Evolutionary conservation across 2,329 filamentous ascomycete genomes (phyloP).

Genomic region (Verticillium nubilum): DNA sequence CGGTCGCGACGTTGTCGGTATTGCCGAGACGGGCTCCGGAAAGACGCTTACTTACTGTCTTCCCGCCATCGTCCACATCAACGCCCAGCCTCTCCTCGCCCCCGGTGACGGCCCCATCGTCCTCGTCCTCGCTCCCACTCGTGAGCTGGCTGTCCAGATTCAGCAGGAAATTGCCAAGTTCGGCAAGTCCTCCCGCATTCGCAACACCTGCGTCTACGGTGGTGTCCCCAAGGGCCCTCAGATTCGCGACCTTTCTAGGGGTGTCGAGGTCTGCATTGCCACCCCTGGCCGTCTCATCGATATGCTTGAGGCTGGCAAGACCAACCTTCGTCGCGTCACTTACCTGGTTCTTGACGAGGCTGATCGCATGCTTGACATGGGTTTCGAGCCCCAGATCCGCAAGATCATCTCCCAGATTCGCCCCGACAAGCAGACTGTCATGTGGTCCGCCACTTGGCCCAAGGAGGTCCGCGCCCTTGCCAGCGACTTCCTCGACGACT

Average conservation of each 20-base stretch:
- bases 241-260: slow-evolving; percentile 88
- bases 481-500: slow-evolving; percentile 85
- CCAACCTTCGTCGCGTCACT: slow-evolving; percentile 94
- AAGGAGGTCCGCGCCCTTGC: slow-evolving; percentile 95
- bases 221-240: slow-evolving; percentile 97
- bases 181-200: slow-evolving; percentile 93
- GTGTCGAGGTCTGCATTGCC: slow-evolving; percentile 97
- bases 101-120: slow-evolving; percentile 96
- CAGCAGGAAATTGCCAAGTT: slow-evolving; percentile 99
- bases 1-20: slow-evolving; percentile 96
- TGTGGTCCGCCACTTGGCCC: slow-evolving; percentile 99
- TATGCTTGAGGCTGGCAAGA: slow-evolving; percentile 97
- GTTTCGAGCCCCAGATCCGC: slow-evolving; percentile 98
- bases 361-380: slow-evolving; percentile 99
- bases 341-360: slow-evolving; percentile 98
- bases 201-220: slow-evolving; percentile 98
- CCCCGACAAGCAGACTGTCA: slow-evolving; percentile 96
- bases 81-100: slow-evolving; percentile 92
- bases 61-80: slow-evolving; percentile 98
- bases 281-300: slow-evolving; percentile 97
- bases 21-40: slow-evolving; percentile 97
- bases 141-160: slow-evolving; percentile 97
- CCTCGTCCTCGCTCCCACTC: slow-evolving; percentile 89
- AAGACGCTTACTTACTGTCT: slow-evolving; percentile 99
- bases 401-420: slow-evolving; percentile 98